phyloP scores from a whole-genome alignment of 176 grass and related monocot species.

The Cymbopogon citratus region DNA sequence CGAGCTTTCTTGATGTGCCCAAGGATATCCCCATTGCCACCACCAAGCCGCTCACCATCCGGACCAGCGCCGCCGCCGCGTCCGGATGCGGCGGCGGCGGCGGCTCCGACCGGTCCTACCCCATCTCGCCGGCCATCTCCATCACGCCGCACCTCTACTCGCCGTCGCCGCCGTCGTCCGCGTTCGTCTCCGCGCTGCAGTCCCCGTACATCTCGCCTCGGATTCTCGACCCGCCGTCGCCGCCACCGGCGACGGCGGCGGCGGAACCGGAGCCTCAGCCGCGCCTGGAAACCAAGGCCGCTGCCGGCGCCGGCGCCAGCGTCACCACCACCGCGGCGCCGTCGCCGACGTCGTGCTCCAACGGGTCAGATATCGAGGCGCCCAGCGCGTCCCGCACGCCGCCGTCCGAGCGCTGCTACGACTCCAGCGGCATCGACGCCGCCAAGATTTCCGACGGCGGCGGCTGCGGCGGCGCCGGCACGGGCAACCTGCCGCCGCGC shows the following conservation, averaged over 20 bases:
- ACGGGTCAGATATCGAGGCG: slow-evolving; percentile 51
- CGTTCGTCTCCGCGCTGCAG: slow-evolving; percentile 92
- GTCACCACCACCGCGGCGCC: slow-evolving; percentile 40
- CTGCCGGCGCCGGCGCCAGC: neutral
- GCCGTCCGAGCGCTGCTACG: slow-evolving; percentile 72
- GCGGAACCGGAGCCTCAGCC: neutral
- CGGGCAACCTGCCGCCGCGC: slow-evolving; percentile 23
- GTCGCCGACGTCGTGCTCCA: slow-evolving; percentile 63
- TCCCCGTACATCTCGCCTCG: slow-evolving; percentile 97
- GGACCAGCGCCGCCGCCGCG: slow-evolving; percentile 47
- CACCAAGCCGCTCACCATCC: slow-evolving; percentile 66
- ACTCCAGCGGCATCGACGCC: slow-evolving; percentile 61
- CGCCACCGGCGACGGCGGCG: neutral
- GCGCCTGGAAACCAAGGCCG: slow-evolving; percentile 24
- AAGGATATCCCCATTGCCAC: slow-evolving; percentile 53
- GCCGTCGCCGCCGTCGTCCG: slow-evolving; percentile 85
- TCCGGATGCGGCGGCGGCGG: slow-evolving; percentile 17
- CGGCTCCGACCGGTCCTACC: slow-evolving; percentile 55
- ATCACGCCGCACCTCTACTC: slow-evolving; percentile 84
- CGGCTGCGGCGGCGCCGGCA: neutral
- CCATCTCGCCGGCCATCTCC: slow-evolving; percentile 87
- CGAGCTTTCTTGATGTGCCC: slow-evolving; percentile 51
- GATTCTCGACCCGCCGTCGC: slow-evolving; percentile 39
- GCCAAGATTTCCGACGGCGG: slow-evolving; percentile 66
- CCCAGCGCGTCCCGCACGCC: slow-evolving; percentile 84